Evolutionary conservation across 257 asterid species (phyloP), one percentile per base, ranked within the genome.

Genomic region (Oldenlandia corymbosa): DNA sequence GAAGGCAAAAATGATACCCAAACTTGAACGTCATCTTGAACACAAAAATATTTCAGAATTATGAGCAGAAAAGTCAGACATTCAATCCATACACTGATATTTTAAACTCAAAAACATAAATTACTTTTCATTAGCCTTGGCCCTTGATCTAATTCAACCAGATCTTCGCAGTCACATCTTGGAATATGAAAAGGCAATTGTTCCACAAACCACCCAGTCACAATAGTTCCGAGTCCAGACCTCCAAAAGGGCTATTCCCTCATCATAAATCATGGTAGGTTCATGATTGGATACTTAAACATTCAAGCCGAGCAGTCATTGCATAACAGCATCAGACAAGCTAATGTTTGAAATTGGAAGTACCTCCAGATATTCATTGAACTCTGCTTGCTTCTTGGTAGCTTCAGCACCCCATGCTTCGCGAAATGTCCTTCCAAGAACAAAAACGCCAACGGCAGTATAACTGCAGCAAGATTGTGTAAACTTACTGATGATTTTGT

Each of bases 371-470:
- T 77, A 91, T 69, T 82, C 85, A n/a, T 89, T 89, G 91, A 89
- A 92, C 80, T 92, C 96, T 41, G 83, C 76, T 78, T 92, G 97
- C 86, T 89, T 92, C 83, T 78, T 84, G 78, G 76, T 78, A 73
- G 96, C 88, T 70, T 76, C 83, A 49, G 88, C 66, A 64, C 96
- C 99, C 99, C 99, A 92, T 59, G 97, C 89, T 76, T 92, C 91
- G 60, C 76, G 80, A 65, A 92, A 87, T 79, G 78, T 81, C 75
- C 95, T 88, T 21, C 99, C 99, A 71, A 92, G 97, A 73, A 92
- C 99, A 73, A 92, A 89, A 59, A 92, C 97, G 18, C 99, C 99
- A 73, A 89, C 97, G 67, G 99, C 99, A 50, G 99, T 83, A 79
- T 87, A 92, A 68, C 97, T 92, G 81, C 73, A 65, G 67, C 4